Conservation (phyloP, 208 protist species). For the Leishmania braziliensis region DNA sequence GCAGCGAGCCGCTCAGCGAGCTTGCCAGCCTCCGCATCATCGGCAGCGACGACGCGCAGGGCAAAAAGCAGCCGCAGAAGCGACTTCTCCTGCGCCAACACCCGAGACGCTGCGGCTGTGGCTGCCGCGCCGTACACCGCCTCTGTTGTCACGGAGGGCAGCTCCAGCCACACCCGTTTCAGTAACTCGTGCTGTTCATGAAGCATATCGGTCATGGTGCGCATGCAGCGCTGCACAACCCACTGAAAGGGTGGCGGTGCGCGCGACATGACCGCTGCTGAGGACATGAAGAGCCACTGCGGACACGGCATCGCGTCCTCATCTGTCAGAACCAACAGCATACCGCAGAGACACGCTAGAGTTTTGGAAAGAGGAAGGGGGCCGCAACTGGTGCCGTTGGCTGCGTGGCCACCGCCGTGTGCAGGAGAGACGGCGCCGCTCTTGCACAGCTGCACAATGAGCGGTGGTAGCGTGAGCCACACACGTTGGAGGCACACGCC, state of each 20-base stretch:
- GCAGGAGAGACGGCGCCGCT: not conserved
- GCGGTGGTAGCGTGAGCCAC: slow-evolving; percentile 38
- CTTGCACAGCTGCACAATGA: slow-evolving; percentile 41
- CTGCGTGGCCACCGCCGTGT: not conserved
- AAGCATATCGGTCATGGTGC: slow-evolving; percentile 21
- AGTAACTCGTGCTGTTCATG: slow-evolving; percentile 17
- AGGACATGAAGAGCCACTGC: slow-evolving; percentile 28
- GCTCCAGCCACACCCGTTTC: slow-evolving; percentile 25
- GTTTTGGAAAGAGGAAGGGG: slow-evolving; percentile 15
- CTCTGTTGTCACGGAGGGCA: not conserved
- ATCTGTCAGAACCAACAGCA: slow-evolving; percentile 13
- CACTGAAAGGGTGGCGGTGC: slow-evolving; percentile 33
- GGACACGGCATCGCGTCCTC: slow-evolving; percentile 7
- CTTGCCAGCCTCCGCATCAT: slow-evolving; percentile 23
- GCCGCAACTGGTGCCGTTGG: not conserved
- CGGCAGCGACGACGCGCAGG: slow-evolving; percentile 20
- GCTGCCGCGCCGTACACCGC: not conserved
- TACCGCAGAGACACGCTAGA: slow-evolving; percentile 12
- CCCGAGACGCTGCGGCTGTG: slow-evolving; percentile 13
- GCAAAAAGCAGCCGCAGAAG: slow-evolving; percentile 24
- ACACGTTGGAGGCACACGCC: slow-evolving; percentile 35
- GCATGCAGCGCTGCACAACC: slow-evolving; percentile 35
- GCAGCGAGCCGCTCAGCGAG: slow-evolving; percentile 35
- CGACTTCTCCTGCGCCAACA: slow-evolving; percentile 3
- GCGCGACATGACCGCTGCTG: slow-evolving; percentile 25